Evolutionary conservation across 1,284 basidiomycete genomes (phyloP).

Genomic region (Lentinula novae-zelandiae): DNA sequence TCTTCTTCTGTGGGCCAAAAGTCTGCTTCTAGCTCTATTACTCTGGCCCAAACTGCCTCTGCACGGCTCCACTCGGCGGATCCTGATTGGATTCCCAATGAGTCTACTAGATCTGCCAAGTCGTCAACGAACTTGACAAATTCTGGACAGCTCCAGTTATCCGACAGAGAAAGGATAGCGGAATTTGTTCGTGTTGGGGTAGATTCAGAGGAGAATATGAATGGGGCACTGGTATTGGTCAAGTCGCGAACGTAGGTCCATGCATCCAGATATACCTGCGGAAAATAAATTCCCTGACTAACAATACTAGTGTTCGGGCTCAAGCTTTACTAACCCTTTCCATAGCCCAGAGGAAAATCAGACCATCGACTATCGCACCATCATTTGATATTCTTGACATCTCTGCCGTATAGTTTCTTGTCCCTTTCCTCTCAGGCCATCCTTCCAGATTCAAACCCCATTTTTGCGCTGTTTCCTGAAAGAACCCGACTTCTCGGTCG

Average conservation of each 20-base stretch:
- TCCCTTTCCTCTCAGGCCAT: constrained; percentile 57
- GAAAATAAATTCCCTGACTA: not conserved
- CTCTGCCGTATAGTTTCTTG: constrained; percentile 67
- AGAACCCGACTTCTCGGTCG: constrained; percentile 60
- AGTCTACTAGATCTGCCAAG: constrained; percentile 52
- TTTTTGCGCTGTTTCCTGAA: constrained; percentile 44
- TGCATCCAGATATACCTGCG: constrained; percentile 56
- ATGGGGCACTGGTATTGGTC: constrained; percentile 9
- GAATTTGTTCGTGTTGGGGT: constrained; percentile 12
- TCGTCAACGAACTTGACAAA: constrained; percentile 60
- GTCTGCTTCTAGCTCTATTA: constrained; percentile 54
- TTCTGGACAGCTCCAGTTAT: constrained; percentile 64
- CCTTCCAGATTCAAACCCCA: constrained; percentile 41
- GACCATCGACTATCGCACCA: constrained; percentile 54
- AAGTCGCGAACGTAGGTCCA: constrained; percentile 52
- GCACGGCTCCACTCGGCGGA: constrained; percentile 38
- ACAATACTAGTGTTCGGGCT: not conserved
- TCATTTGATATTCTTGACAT: constrained; percentile 51
- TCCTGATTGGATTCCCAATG: constrained; percentile 31
- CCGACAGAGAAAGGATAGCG: constrained; percentile 49
- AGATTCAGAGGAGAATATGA: not conserved
- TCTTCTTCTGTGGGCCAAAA: constrained; percentile 51
- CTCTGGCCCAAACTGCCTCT: constrained; percentile 54
- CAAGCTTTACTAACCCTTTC: constrained; percentile 49
- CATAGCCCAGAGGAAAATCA: constrained; percentile 78